Base-by-base conservation (phyloP, 306 rosid genomes). In the Cucumis cinereus region DNA sequence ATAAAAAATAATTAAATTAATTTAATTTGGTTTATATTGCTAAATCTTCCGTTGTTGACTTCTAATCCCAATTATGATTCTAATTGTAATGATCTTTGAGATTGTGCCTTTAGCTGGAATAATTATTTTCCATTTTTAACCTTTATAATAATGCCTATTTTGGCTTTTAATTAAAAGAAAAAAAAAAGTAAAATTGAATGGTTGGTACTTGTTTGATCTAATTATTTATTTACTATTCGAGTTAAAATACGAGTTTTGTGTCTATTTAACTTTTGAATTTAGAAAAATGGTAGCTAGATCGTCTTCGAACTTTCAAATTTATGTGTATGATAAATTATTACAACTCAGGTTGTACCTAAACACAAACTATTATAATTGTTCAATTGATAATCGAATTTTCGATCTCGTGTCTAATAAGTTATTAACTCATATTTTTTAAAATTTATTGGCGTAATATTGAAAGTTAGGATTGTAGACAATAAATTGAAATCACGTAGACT, bases 1-100 rank as follows among this genome's bases (percentile, higher is more conserved):
- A 28, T 28, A 28, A 28, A 28, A 28, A 28, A 30, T 2, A 30
- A 30, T 30, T 30, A 30, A 30, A 3, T 30, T 30, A 3, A 3
- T 2, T 30, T 30, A 30, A 30, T 30, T 58, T 28, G n/a, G 11
- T 16, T 71, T 47, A 26, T 24, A 24, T 47, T 45, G 59, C 22
- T 28, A 71, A 71, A 71, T 71, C 75, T 71, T 71, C 38, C 19
- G 54, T 13, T 58, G 43, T 50, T 47, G 54, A 60, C 56, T 57
- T 71, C 77, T 79, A 60, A 79, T 60, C 53, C 52, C 33, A 19
- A 58, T 79, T 28, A 56, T 52, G 57, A 73, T 73, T 33, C 40
- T 59, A 58, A 55, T 54, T 68, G 55, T 43, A 67, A 41, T 38
- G 4, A 70, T 70, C 40, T 70, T 45, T 69, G 30, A 69, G 35